phyloP scores from a whole-genome alignment of 495 filamentous ascomycete genomes.

The Darksidea phi region DNA sequence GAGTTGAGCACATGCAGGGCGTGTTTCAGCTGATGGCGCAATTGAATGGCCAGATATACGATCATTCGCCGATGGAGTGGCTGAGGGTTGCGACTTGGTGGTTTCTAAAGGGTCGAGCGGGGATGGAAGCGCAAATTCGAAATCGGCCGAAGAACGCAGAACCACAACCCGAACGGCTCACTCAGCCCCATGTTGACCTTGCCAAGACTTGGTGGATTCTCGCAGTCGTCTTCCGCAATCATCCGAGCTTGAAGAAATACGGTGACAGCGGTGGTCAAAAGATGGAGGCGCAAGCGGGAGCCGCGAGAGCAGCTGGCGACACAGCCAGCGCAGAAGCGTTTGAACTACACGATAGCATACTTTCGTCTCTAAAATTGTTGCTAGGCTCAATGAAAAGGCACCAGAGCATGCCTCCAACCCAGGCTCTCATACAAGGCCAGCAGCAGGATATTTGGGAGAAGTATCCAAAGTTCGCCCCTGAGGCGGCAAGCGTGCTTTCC shows the following conservation, averaged over 20 bases:
- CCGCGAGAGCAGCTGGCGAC: constrained; percentile 52
- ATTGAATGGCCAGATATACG: constrained; percentile 58
- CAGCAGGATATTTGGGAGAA: constrained; percentile 74
- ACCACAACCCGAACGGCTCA: constrained; percentile 32
- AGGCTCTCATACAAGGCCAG: constrained; percentile 61
- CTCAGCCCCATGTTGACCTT: constrained; percentile 62
- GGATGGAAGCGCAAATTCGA: constrained; percentile 68
- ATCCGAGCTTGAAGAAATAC: constrained; percentile 44
- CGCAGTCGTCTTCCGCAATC: constrained; percentile 55
- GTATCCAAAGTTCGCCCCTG: constrained; percentile 67
- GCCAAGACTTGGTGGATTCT: constrained; percentile 82
- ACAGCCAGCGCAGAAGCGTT: constrained; percentile 50
- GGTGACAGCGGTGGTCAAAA: constrained; percentile 50
- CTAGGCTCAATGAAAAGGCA: constrained; percentile 80
- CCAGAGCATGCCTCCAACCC: constrained; percentile 62
- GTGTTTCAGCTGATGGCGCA: constrained; percentile 72
- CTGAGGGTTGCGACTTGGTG: constrained; percentile 76
- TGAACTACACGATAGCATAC: constrained; percentile 54
- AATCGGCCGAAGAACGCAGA: constrained; percentile 50
- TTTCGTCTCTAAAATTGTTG: constrained; percentile 66
- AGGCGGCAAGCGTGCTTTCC: constrained; percentile 64
- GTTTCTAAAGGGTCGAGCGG: constrained; percentile 75
- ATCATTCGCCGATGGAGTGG: constrained; percentile 63
- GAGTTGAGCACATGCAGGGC: constrained; percentile 64
- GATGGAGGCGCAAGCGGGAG: constrained; percentile 48